These are phyloP conservation scores for Fusarium armeniacum DNA, from an alignment of 2,329 filamentous ascomycete species.

Conservation along the genomic window DNA sequence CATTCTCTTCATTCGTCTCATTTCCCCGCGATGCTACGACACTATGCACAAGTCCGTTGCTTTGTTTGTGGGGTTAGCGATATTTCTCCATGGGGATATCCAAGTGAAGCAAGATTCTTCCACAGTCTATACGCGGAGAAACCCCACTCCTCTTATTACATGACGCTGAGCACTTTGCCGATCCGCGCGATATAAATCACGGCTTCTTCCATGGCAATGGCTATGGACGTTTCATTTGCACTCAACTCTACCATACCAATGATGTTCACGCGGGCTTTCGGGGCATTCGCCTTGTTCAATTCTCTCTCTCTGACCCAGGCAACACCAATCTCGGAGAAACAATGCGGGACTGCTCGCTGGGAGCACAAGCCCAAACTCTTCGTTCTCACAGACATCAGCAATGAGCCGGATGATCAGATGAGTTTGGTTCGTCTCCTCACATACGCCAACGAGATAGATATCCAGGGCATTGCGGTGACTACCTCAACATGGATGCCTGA, in stretches of 20 bases:
- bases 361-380: conserved; percentile 54
- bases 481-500: conserved; percentile 61
- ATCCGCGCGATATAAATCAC: conserved; percentile 2
- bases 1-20: not conserved
- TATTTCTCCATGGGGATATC: not conserved
- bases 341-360: conserved; percentile 3
- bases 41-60: not conserved
- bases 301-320: not conserved
- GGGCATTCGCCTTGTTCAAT: conserved; percentile 20
- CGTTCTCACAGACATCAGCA: conserved; percentile 60
- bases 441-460: conserved; percentile 62
- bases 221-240: not conserved
- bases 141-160: not conserved
- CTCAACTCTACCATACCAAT: not conserved
- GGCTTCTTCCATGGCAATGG: not conserved
- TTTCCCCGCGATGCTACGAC: not conserved
- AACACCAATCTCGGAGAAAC: not conserved
- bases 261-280: conserved; percentile 19
- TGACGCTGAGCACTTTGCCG: not conserved
- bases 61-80: not conserved
- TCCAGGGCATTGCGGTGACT: conserved; percentile 59
- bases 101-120: not conserved
- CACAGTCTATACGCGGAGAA: not conserved
- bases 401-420: conserved; percentile 62
- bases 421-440: conserved; percentile 60